phyloP scores from a whole-genome alignment of 2,329 filamentous ascomycete species.

The Ceratocystis lukuohia region DNA sequence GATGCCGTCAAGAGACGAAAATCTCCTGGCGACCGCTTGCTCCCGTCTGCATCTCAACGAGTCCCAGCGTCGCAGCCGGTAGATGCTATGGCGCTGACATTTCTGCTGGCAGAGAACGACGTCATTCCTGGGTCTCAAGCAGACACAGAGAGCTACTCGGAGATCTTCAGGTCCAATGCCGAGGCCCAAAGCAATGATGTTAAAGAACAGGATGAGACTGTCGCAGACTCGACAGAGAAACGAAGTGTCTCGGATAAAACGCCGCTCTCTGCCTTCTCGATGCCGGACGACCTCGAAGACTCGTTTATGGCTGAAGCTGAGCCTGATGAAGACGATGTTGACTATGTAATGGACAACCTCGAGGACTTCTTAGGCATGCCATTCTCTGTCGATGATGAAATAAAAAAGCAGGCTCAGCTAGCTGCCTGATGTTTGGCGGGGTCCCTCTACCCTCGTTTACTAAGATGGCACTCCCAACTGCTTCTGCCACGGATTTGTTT shows the following conservation, averaged over 20 bases:
- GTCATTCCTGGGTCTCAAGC: constrained; percentile 18
- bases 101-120: constrained; percentile 32
- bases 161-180: constrained; percentile 7
- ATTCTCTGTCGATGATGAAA: constrained; percentile 27
- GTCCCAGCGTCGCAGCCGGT: constrained; percentile 29
- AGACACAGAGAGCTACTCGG: constrained; percentile 15
- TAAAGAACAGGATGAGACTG: constrained; percentile 5
- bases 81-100: constrained; percentile 38
- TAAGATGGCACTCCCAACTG: too few species aligned
- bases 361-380: constrained; percentile 32
- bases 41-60: constrained; percentile 34
- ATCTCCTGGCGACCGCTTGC: constrained; percentile 21
- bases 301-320: constrained; percentile 25
- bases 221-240: constrained; percentile 15
- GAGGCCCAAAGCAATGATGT: constrained; percentile 9
- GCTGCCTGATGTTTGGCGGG: background rate
- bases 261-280: background rate
- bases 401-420: constrained; percentile 20
- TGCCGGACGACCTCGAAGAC: constrained; percentile 7
- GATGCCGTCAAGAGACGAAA: constrained; percentile 11
- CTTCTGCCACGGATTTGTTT: background rate
- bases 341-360: constrained; percentile 34
- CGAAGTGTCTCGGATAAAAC: background rate
- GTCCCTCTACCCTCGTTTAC: too few species aligned
- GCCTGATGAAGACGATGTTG: constrained; percentile 31